These are phyloP conservation scores for Cladosporium sp. DNA, from an alignment of 2,329 filamentous ascomycete genomes.

Conservation along the genomic window DNA sequence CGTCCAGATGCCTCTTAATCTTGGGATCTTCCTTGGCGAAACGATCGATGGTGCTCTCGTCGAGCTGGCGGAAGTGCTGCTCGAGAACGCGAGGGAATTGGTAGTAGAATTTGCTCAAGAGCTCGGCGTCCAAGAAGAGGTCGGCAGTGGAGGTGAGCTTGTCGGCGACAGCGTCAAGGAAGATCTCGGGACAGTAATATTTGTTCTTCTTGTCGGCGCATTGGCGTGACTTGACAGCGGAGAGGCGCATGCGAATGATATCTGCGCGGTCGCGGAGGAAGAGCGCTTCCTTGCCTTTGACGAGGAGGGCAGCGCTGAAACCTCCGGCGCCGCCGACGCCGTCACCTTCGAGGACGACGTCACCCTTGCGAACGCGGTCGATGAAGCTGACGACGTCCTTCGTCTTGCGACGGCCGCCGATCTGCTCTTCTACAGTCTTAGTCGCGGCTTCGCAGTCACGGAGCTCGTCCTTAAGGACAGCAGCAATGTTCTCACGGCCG, in stretches of 20 bases:
- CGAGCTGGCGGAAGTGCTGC: slow-evolving; percentile 67
- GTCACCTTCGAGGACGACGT: slow-evolving; percentile 79
- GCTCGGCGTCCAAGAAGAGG: slow-evolving; percentile 93
- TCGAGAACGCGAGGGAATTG: slow-evolving; percentile 92
- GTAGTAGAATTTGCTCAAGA: slow-evolving; percentile 96
- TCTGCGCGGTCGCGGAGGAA: slow-evolving; percentile 91
- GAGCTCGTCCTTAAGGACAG: slow-evolving; percentile 82
- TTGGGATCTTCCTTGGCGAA: slow-evolving; percentile 94
- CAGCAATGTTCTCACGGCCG: slow-evolving; percentile 76
- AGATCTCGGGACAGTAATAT: slow-evolving; percentile 94
- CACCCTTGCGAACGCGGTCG: slow-evolving; percentile 82
- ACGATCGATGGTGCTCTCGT: slow-evolving; percentile 72
- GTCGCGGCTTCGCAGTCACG: slow-evolving; percentile 76
- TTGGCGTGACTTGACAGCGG: slow-evolving; percentile 86
- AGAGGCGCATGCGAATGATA: slow-evolving; percentile 83
- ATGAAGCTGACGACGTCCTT: slow-evolving; percentile 88
- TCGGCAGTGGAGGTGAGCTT: slow-evolving; percentile 94
- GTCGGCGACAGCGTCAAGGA: slow-evolving; percentile 93
- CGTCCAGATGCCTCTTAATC: slow-evolving; percentile 81
- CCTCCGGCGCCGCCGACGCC: slow-evolving; percentile 80
- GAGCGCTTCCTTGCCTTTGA: slow-evolving; percentile 77
- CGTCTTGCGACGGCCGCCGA: slow-evolving; percentile 80
- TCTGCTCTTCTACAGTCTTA: slow-evolving; percentile 67
- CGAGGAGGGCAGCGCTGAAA: slow-evolving; percentile 81
- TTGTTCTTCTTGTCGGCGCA: slow-evolving; percentile 82